These are phyloP conservation scores for Fusarium camptoceras DNA, from an alignment of 2,329 filamentous ascomycete species.

Conservation along the genomic window DNA sequence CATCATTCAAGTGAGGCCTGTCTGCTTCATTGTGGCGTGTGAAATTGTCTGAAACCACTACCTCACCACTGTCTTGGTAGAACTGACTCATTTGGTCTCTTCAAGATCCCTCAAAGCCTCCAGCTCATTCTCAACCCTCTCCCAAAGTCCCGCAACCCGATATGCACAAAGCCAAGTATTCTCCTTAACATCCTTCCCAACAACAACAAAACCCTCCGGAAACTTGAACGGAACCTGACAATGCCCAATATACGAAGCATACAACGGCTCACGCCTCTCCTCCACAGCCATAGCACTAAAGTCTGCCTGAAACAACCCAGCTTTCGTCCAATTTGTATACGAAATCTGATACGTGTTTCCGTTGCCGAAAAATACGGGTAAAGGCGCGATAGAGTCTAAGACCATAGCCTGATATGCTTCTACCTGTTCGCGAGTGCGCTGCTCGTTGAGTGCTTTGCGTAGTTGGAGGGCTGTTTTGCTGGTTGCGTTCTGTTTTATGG, in stretches of 20 bases:
- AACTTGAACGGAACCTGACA: not conserved
- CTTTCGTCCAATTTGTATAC: not conserved
- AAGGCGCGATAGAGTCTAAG: not conserved
- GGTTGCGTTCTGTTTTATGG: accelerated
- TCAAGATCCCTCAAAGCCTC: not conserved
- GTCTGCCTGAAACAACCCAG: not conserved
- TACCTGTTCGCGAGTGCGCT: not conserved
- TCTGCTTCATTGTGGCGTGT: accelerated
- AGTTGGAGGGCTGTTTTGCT: not conserved
- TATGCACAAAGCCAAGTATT: constrained; percentile 32
- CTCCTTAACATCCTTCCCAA: constrained; percentile 15
- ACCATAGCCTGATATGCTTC: constrained; percentile 1
- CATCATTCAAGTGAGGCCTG: too few species aligned
- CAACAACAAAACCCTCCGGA: constrained; percentile 23
- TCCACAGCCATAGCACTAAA: not conserved
- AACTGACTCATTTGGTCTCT: not conserved
- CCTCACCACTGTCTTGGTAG: too few species aligned
- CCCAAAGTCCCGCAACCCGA: constrained; percentile 15
- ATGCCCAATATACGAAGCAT: not conserved
- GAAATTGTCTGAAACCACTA: too few species aligned
- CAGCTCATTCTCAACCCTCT: constrained; percentile 16
- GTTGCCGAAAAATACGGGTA: not conserved
- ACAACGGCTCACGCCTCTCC: not conserved
- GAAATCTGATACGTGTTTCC: not conserved
- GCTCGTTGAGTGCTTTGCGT: not conserved